Conservation (phyloP, 2,329 filamentous ascomycete genomes). For the Thelonectria blattea region DNA sequence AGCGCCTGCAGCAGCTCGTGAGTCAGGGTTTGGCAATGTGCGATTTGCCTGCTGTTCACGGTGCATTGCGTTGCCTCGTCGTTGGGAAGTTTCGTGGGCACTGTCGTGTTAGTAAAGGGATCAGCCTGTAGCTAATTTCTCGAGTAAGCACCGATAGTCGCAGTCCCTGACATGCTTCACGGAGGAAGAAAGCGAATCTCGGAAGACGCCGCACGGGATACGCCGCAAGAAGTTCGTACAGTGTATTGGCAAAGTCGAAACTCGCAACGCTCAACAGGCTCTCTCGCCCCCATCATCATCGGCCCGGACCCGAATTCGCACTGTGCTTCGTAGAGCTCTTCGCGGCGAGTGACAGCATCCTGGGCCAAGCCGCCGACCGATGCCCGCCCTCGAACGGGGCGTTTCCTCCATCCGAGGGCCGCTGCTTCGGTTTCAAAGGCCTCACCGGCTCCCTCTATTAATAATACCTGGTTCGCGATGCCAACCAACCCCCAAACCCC, state of each 20-base stretch:
- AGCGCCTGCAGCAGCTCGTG: slow-evolving; percentile 28
- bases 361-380: background rate
- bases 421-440: slow-evolving; percentile 29
- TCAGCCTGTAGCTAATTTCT: slow-evolving; percentile 11
- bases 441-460: slow-evolving; percentile 28
- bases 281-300: slow-evolving; percentile 2
- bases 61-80: slow-evolving; percentile 14
- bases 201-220: slow-evolving; percentile 17
- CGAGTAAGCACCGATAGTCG: slow-evolving; percentile 15
- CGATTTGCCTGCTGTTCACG: slow-evolving; percentile 11
- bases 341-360: background rate
- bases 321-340: background rate
- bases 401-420: background rate
- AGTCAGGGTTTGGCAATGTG: slow-evolving; percentile 26
- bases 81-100: background rate
- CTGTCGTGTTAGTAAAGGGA: background rate
- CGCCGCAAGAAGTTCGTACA: background rate
- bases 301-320: background rate
- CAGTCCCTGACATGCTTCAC: background rate
- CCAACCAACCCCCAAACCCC: background rate
- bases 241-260: no score
- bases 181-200: slow-evolving; percentile 5
- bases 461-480: slow-evolving; percentile 32
- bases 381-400: background rate
- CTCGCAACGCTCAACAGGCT: no score